phyloP scores from a whole-genome alignment of 2,329 filamentous ascomycete genomes.

The Aspergillus piperis region DNA sequence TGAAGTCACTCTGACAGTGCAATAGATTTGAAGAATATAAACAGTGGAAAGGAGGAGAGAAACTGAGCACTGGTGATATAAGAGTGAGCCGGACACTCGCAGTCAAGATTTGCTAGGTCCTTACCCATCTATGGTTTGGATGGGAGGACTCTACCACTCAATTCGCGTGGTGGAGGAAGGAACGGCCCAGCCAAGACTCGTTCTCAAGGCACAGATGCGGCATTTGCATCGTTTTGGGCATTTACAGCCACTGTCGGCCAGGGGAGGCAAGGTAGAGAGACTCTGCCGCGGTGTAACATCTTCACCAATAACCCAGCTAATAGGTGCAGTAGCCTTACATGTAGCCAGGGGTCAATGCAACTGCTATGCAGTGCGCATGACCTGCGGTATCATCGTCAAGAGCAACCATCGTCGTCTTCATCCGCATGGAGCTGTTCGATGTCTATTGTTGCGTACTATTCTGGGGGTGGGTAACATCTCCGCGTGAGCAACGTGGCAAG shows the following conservation, averaged over 20 bases:
- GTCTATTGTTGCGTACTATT: not conserved
- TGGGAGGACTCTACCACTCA: not conserved
- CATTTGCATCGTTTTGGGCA: not conserved
- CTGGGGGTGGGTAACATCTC: not conserved
- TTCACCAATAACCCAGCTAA: not conserved
- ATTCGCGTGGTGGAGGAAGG: not conserved
- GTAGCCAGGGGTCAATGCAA: not conserved
- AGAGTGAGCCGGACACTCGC: not conserved
- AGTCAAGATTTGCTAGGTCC: not conserved
- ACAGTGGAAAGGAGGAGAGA: no score
- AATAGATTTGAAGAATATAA: not conserved
- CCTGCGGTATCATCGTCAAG: not conserved
- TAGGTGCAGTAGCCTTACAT: not conserved
- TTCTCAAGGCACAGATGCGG: not conserved
- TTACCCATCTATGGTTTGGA: not conserved
- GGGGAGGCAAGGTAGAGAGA: not conserved
- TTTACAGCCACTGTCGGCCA: not conserved
- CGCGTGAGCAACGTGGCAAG: not conserved
- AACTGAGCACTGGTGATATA: not conserved
- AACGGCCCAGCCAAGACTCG: not conserved
- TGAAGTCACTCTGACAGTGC: constrained; percentile 7
- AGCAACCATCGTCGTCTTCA: not conserved
- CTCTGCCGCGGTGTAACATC: not conserved
- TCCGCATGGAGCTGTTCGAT: not conserved
- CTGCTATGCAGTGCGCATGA: not conserved